A percentile compares a stretch with the other conserved stretches of the same genome.
These are phyloP conservation scores for Aquanectria penicillioides DNA, from an alignment of 2,329 filamentous ascomycete species.

Conservation along the genomic window DNA sequence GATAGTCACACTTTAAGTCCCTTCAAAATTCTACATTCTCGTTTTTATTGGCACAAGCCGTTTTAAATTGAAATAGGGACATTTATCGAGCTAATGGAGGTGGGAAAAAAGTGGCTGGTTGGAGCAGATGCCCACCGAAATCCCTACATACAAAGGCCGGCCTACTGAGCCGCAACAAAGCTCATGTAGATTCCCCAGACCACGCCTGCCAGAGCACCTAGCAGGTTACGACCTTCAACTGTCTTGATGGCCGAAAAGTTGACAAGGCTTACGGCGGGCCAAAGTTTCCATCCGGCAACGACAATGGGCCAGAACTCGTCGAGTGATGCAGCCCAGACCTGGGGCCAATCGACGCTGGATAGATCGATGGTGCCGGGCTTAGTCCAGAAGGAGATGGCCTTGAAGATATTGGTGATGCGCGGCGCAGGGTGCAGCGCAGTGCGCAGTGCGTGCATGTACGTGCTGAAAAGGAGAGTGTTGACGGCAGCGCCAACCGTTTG, in stretches of 20 bases:
- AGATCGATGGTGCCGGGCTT: constrained; percentile 56
- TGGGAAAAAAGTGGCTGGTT: too few species aligned
- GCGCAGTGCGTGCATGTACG: constrained; percentile 67
- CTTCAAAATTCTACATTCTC: too few species aligned
- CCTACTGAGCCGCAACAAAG: constrained; percentile 58
- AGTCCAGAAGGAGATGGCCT: constrained; percentile 48
- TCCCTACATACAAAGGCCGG: not conserved
- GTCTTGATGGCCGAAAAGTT: constrained; percentile 77
- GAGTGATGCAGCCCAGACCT: constrained; percentile 55
- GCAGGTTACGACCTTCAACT: constrained; percentile 75
- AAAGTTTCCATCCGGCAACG: constrained; percentile 73
- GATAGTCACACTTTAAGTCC: too few species aligned
- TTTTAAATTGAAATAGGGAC: too few species aligned
- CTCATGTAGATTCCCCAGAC: constrained; percentile 82
- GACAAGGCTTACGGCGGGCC: constrained; percentile 75
- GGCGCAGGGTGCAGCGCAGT: constrained; percentile 57
- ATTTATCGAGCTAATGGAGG: too few species aligned
- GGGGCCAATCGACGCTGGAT: constrained; percentile 54
- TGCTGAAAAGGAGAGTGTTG: constrained; percentile 73
- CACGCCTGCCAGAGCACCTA: constrained; percentile 77
- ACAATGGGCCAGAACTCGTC: constrained; percentile 73
- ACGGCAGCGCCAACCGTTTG: constrained; percentile 72
- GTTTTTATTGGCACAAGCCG: too few species aligned
- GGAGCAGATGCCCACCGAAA: not conserved
- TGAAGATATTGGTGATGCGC: constrained; percentile 48